Evolutionary conservation across 352 stramenopile species (phyloP), one percentile per base, ranked within the genome.

Genomic region (Phytopythium litorale): DNA sequence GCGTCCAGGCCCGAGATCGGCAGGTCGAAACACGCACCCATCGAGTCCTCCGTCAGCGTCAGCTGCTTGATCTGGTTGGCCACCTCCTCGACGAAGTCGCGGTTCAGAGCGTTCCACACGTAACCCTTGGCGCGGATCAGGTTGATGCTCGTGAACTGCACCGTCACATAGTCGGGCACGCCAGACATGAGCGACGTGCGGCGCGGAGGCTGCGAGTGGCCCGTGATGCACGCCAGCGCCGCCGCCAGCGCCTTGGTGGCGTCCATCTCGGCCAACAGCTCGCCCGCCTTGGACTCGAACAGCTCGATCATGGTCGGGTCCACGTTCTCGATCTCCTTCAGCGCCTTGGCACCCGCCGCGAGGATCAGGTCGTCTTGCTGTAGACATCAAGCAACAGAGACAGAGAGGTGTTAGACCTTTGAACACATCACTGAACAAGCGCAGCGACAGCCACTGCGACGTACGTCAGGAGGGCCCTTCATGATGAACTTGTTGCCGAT

Each of bases 11-110:
- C 84, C 18, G 79, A 70, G 18, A 84, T 70, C 0, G 88, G 87
- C 35, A 98, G 68, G 59, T 98, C 94, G 63, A 98, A 98, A 63
- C 96, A 93, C 25, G 89, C 92, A 25, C 84, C 87, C 81, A 91
- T 89, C 18, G 73, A 72, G 70, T 98, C 92, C 37, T 87, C 89
- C 13, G 84, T 92, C 33, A 98, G 68, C 56, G 88, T 93, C 75
- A 98, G 78, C 71, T 96, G 91, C 70, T 95, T 94, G 48, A 98
- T 85, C 51, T 91, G 73, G 18, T 87, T 84, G 19, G 87, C 74
- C 25, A 87, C 69, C 42, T 91, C 78, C 56, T 92, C 76, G 18
- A 76, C 68, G 53, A 98, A 84, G 56, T 94, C 83, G 49, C 89
- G 86, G 68, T 96, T 88, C 38, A 98, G 59, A 21, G 89, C 90